phyloP scores from a whole-genome alignment of 345 rosid genomes.

The Melaleuca alternifolia region DNA sequence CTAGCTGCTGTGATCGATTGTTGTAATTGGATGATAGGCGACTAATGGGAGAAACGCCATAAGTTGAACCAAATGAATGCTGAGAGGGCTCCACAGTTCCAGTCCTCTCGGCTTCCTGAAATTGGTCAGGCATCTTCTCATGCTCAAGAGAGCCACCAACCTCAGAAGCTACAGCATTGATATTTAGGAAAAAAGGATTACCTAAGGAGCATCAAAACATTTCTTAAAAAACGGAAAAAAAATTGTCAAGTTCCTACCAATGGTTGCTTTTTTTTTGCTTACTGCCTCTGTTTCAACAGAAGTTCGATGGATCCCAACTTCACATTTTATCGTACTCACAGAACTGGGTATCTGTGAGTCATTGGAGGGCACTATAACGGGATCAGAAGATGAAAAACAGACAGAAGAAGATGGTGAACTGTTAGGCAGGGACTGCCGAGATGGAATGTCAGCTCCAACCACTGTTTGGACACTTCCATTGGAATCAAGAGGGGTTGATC shows the following conservation, averaged over 20 bases:
- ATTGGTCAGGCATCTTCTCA: slow-evolving; percentile 37
- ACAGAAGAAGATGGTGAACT: slow-evolving; percentile 41
- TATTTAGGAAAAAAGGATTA: neutral
- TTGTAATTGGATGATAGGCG: slow-evolving; percentile 72
- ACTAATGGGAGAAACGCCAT: slow-evolving; percentile 49
- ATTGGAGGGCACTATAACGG: slow-evolving; percentile 42
- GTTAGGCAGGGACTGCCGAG: slow-evolving; percentile 23
- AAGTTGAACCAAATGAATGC: slow-evolving; percentile 35
- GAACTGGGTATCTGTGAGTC: slow-evolving; percentile 23
- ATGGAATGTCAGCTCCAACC: slow-evolving; percentile 29
- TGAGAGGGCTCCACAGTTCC: slow-evolving; percentile 38
- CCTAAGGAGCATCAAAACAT: neutral
- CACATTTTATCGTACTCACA: slow-evolving; percentile 36
- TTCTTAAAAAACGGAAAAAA: neutral
- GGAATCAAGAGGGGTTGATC: slow-evolving; percentile 19
- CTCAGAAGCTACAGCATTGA: slow-evolving; percentile 30
- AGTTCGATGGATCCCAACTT: slow-evolving; percentile 30
- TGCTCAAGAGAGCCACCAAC: slow-evolving; percentile 22
- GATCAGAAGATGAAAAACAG: slow-evolving; percentile 52
- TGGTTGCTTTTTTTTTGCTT: slow-evolving; percentile 29
- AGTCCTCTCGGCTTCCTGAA: slow-evolving; percentile 47
- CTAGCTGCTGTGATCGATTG: slow-evolving; percentile 51
- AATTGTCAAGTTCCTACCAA: slow-evolving; percentile 18
- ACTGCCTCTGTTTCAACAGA: slow-evolving; percentile 27
- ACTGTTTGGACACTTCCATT: slow-evolving; percentile 22